Conservation (phyloP, 75 land plant species). For the Picea sitchensis region DNA sequence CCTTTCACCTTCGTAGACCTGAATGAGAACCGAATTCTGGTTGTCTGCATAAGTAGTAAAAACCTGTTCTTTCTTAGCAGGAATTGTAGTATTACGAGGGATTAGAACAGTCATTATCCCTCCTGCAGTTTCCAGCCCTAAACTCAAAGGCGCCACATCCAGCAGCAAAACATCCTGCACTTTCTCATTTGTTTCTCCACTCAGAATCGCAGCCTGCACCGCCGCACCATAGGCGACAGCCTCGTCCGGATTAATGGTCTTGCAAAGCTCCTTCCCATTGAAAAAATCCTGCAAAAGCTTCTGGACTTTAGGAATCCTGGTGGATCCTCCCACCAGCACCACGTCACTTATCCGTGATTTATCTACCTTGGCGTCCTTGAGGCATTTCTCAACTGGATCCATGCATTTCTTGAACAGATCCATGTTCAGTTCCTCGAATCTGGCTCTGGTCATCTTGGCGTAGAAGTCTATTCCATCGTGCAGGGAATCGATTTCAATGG, state of each 20-base stretch:
- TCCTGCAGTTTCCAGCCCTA: constrained; percentile 72
- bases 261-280: constrained; percentile 72
- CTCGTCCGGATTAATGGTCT: constrained; percentile 74
- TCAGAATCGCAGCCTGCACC: constrained; percentile 66
- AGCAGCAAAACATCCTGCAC: constrained; percentile 60
- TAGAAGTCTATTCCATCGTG: constrained; percentile 23
- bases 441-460: constrained; percentile 19
- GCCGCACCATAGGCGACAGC: constrained; percentile 85
- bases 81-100: constrained; percentile 72
- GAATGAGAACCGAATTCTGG: constrained; percentile 64
- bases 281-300: constrained; percentile 71
- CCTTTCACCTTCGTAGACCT: constrained; percentile 74
- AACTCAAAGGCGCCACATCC: constrained; percentile 67
- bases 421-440: constrained; percentile 24
- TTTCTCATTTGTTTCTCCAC: constrained; percentile 66
- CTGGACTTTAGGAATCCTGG: constrained; percentile 73
- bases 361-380: constrained; percentile 33
- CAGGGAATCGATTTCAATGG: constrained; percentile 23
- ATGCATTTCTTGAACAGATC: constrained; percentile 36
- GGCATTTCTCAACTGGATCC: constrained; percentile 30
- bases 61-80: constrained; percentile 69
- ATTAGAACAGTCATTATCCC: constrained; percentile 71
- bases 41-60: constrained; percentile 68
- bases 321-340: constrained; percentile 67
- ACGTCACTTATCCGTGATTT: constrained; percentile 23